phyloP scores from a whole-genome alignment of 768 basidiomycete species.

The Kwoniella dendrophila region DNA sequence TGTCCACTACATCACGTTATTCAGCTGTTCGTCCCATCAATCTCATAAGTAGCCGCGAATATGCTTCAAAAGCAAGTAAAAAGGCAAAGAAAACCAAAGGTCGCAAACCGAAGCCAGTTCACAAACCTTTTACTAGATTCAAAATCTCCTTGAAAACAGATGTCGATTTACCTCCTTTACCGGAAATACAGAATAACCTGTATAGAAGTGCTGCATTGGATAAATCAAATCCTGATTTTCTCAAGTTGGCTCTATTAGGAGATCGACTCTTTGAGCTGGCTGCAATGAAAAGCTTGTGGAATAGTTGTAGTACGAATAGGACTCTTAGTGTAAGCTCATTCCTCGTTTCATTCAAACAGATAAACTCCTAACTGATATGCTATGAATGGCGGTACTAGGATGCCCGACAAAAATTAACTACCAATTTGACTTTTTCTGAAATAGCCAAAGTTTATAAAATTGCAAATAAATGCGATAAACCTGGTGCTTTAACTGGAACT shows the following conservation, averaged over 20 bases:
- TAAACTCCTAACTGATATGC: not conserved
- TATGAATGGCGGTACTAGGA: not conserved
- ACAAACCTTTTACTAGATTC: not conserved
- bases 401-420: not conserved
- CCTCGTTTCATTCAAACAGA: not conserved
- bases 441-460: conserved; percentile 8
- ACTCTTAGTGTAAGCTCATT: conserved; percentile 2
- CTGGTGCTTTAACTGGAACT: no score
- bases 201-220: not conserved
- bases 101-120: not conserved
- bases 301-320: not conserved
- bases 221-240: not conserved
- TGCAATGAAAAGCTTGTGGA: not conserved
- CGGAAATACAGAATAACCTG: not conserved
- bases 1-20: no score
- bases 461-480: not conserved
- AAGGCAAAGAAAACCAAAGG: no score
- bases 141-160: not conserved
- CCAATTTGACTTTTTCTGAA: not conserved
- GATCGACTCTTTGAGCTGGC: conserved; percentile 6
- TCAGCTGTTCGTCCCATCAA: no score
- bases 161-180: conserved; percentile 11
- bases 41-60: no score
- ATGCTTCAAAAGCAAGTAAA: no score
- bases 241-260: not conserved